A percentile compares a stretch with the other conserved stretches of the same genome.
These are phyloP conservation scores for Nannizziopsis barbatae DNA, from an alignment of 2,329 filamentous ascomycete genomes.

Conservation along the genomic window DNA sequence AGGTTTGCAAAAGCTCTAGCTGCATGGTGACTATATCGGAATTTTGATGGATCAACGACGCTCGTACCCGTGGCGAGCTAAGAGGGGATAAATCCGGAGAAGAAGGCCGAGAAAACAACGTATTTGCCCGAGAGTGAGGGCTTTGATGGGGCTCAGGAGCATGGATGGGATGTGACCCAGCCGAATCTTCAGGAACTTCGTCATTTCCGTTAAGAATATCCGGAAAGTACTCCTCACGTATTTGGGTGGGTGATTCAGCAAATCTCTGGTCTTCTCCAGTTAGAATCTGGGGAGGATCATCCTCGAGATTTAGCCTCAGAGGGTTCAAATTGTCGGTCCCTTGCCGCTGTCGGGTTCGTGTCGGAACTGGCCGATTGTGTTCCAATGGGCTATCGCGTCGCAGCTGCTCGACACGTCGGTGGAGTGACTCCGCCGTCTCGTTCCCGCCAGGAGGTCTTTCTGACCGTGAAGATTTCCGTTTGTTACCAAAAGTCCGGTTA, in stretches of 20 bases:
- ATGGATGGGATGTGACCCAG: not conserved
- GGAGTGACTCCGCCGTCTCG: constrained; percentile 23
- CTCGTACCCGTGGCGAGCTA: constrained; percentile 33
- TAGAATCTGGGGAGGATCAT: constrained; percentile 16
- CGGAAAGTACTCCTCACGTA: constrained; percentile 23
- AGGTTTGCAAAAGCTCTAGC: constrained; percentile 29
- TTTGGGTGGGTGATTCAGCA: constrained; percentile 31
- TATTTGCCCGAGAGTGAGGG: constrained; percentile 30
- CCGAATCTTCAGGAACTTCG: constrained; percentile 8
- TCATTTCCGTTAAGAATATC: constrained; percentile 3
- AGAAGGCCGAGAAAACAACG: constrained; percentile 31
- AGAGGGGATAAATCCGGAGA: constrained; percentile 33
- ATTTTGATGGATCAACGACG: constrained; percentile 34
- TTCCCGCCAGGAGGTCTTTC: constrained; percentile 16
- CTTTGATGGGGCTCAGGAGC: constrained; percentile 9
- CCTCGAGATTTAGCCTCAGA: constrained; percentile 11
- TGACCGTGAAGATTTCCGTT: constrained; percentile 7
- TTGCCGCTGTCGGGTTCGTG: not conserved
- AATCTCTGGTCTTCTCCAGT: constrained; percentile 29
- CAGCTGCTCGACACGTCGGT: constrained; percentile 24
- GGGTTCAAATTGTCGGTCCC: constrained; percentile 10
- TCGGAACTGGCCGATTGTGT: not conserved
- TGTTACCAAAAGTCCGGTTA: constrained; percentile 13
- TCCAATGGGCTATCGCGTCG: constrained; percentile 10
- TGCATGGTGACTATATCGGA: constrained; percentile 37